Base-by-base conservation (phyloP, 148 eudicot genomes). In the Chenopodium berlandieri region DNA sequence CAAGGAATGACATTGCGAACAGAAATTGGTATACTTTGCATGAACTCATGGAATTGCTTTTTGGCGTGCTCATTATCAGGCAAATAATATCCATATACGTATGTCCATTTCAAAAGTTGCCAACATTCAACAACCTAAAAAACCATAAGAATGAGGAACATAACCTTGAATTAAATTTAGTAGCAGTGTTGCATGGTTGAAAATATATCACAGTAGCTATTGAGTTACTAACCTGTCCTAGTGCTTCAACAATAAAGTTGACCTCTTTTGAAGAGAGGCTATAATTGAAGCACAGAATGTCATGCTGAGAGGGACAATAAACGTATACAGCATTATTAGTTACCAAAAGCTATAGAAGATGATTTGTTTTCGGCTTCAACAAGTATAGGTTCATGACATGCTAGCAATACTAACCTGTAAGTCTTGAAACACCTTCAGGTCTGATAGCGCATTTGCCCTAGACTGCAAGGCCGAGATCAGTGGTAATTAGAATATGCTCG, bases 81-180 rank as follows among this genome's bases (percentile, higher is more conserved):
- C 46, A 90, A 25, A 73, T 82, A 92, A 67, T 80, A 92, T 17
- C 88, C 90, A 71, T 92, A 89, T 0, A 87, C 92, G 83, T 88
- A 78, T n/a, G 86, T 88, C 93, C 93, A 92, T 79, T 89, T 92
- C 23, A 92, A 62, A n/a, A 90, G 82, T 31, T 85, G 83, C 86
- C 91, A 88, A 76, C 91, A 90, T 81, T 89, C 88, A 22, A 83
- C 87, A 32, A 87, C 82, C 89, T 92, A 75, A 79, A 50, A 73
- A 77, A 10, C 0, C 66, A 47, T 2, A 17, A 10, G 60, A 56
- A 16, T 56, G 22, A 17, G 62, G 17, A 79, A 17, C 27, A 44
- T 27, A 44, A 72, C 17, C n/a, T 46, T 47, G 25, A 22, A 19
- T 40, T 2, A 37, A 71, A 37, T 52, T 4, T 4, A 68, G 20